phyloP scores from a whole-genome alignment of 129 eudicot genomes.

The Flaveria trinervia region DNA sequence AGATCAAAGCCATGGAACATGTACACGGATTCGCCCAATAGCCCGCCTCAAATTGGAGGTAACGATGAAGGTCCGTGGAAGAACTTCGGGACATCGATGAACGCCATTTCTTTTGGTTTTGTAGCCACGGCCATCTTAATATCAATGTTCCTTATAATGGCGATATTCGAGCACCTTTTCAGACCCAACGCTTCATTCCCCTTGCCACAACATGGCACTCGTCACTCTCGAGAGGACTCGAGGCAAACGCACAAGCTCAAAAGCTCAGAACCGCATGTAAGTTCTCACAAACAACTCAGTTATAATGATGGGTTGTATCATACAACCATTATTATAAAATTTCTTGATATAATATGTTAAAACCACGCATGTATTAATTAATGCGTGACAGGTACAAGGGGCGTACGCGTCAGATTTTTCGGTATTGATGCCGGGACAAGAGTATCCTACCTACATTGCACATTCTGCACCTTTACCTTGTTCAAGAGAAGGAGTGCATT shows the following conservation, averaged over 20 bases:
- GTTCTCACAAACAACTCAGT: not conserved
- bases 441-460: slow-evolving; percentile 80
- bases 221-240: slow-evolving; percentile 38
- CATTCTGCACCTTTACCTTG: slow-evolving; percentile 88
- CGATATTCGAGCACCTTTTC: slow-evolving; percentile 78
- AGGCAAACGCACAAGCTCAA: slow-evolving; percentile 52
- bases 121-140: slow-evolving; percentile 83
- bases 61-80: slow-evolving; percentile 64
- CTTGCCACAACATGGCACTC: slow-evolving; percentile 44
- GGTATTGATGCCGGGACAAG: slow-evolving; percentile 90
- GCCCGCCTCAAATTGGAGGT: slow-evolving; percentile 53
- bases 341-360: not conserved
- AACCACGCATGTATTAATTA: slow-evolving; percentile 4
- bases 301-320: not conserved
- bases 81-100: slow-evolving; percentile 73
- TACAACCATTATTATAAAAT: not conserved
- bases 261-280: slow-evolving; percentile 36
- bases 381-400: slow-evolving; percentile 49
- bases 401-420: slow-evolving; percentile 61
- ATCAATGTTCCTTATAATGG: slow-evolving; percentile 86
- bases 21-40: slow-evolving; percentile 52
- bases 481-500: slow-evolving; percentile 65
- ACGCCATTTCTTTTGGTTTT: slow-evolving; percentile 78
- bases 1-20: slow-evolving; percentile 71
- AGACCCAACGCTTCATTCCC: slow-evolving; percentile 66